Conservation (phyloP, 139 green algal genomes). For the Dunaliella primolecta region DNA sequence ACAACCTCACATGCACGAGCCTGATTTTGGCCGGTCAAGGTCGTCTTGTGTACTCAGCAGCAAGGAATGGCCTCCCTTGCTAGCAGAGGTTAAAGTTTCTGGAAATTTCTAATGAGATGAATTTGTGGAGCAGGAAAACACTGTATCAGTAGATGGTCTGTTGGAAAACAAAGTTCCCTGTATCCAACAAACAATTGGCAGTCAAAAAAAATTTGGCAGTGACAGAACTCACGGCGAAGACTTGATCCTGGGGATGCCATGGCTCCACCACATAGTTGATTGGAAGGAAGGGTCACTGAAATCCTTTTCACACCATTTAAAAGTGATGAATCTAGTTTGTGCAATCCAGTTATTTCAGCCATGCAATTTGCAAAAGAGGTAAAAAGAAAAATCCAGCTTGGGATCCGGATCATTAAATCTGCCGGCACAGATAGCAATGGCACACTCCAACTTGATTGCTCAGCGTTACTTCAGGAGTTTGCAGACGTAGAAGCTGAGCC, state of each 20-base stretch:
- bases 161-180: not conserved
- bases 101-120: not conserved
- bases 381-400: no score
- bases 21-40: not conserved
- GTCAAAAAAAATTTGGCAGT: not conserved
- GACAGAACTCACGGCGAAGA: not conserved
- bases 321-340: no score
- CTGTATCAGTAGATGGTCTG: not conserved
- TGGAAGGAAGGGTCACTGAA: not conserved
- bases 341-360: no score
- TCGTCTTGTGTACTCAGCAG: not conserved
- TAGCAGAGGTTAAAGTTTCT: not conserved
- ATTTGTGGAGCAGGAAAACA: not conserved
- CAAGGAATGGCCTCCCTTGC: not conserved
- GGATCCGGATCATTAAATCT: no score
- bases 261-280: not conserved
- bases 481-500: not conserved
- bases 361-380: no score
- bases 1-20: no score
- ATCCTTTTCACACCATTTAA: no score
- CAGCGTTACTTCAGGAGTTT: no score
- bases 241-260: not conserved
- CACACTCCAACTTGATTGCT: no score
- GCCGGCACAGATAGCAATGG: no score
- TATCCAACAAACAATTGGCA: not conserved